Evolutionary conservation across 176 grass and related monocot genomes (phyloP).

Genomic region (Ensete glaucum): DNA sequence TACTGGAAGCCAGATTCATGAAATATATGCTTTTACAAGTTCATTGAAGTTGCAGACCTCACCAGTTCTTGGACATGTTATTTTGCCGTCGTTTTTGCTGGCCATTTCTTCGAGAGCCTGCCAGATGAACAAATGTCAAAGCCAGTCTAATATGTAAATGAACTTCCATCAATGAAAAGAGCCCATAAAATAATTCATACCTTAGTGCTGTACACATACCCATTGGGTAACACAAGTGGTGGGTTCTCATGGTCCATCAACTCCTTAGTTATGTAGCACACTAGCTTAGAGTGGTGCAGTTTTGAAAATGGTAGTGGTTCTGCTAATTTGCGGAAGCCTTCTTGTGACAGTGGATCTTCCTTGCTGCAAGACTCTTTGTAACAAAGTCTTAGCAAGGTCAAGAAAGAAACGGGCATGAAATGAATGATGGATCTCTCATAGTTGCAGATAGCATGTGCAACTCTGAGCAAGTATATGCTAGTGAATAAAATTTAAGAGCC

Average conservation of each 20-base stretch:
- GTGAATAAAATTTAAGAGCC: too few species aligned
- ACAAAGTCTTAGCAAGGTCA: conserved; percentile 69
- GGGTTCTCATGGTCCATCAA: conserved; percentile 98
- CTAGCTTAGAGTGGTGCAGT: conserved; percentile 88
- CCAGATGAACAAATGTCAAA: not conserved
- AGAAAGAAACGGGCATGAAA: conserved; percentile 21
- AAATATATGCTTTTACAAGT: conserved; percentile 78
- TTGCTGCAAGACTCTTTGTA: conserved; percentile 66
- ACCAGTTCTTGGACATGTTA: conserved; percentile 83
- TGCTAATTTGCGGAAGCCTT: conserved; percentile 71
- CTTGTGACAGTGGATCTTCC: conserved; percentile 86
- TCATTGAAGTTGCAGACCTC: conserved; percentile 50
- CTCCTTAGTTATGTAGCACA: conserved; percentile 98
- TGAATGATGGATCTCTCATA: too few species aligned
- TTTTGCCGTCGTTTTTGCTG: conserved; percentile 61
- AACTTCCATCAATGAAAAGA: too few species aligned
- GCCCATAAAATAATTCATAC: conserved; percentile 12
- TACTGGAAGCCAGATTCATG: conserved; percentile 14
- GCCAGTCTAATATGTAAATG: not conserved
- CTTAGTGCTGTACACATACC: conserved; percentile 89
- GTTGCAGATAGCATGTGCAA: too few species aligned
- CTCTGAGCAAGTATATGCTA: too few species aligned
- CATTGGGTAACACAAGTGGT: conserved; percentile 75
- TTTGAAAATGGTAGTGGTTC: conserved; percentile 79
- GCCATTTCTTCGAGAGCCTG: conserved; percentile 96